phyloP scores from a whole-genome alignment of 2,329 filamentous ascomycete species.

The Aspergillus luchuensis region DNA sequence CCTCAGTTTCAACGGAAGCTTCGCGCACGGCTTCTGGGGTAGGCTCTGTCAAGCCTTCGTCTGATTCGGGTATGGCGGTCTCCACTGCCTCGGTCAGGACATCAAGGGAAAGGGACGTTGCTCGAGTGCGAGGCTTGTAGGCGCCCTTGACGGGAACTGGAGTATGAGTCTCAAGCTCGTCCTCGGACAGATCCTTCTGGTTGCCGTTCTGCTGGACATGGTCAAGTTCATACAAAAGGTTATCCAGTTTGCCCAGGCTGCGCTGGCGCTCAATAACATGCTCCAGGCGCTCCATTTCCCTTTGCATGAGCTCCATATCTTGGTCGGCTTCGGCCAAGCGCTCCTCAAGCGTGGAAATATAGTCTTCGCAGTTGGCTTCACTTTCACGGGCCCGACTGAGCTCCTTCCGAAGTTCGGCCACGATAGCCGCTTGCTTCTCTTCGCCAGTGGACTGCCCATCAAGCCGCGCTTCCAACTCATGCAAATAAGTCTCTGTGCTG shows the following conservation, averaged over 20 bases:
- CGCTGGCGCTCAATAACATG: conserved; percentile 94
- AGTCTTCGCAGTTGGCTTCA: conserved; percentile 88
- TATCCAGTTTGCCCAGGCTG: conserved; percentile 92
- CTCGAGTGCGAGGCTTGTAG: conserved; percentile 32
- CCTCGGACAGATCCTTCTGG: conserved; percentile 27
- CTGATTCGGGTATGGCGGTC: conserved; percentile 49
- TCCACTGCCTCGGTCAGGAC: conserved; percentile 49
- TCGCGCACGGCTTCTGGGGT: conserved; percentile 34
- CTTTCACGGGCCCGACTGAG: conserved; percentile 85
- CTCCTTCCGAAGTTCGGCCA: conserved; percentile 87
- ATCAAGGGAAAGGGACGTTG: conserved; percentile 44
- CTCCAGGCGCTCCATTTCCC: conserved; percentile 90
- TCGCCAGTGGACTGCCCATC: conserved; percentile 89
- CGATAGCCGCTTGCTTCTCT: conserved; percentile 84
- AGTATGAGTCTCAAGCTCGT: conserved; percentile 19
- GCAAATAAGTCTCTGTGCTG: conserved; percentile 89
- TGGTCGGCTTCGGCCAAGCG: conserved; percentile 93
- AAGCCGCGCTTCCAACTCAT: conserved; percentile 86
- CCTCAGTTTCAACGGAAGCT: conserved; percentile 20
- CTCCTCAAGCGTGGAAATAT: conserved; percentile 95
- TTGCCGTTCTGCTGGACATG: conserved; percentile 62
- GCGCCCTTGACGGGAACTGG: conserved; percentile 21
- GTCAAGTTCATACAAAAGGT: conserved; percentile 86
- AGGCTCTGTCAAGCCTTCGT: conserved; percentile 43
- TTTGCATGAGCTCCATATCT: conserved; percentile 94